Base-by-base conservation (phyloP, 805 yeast genomes). In the Candida manassasensis region DNA sequence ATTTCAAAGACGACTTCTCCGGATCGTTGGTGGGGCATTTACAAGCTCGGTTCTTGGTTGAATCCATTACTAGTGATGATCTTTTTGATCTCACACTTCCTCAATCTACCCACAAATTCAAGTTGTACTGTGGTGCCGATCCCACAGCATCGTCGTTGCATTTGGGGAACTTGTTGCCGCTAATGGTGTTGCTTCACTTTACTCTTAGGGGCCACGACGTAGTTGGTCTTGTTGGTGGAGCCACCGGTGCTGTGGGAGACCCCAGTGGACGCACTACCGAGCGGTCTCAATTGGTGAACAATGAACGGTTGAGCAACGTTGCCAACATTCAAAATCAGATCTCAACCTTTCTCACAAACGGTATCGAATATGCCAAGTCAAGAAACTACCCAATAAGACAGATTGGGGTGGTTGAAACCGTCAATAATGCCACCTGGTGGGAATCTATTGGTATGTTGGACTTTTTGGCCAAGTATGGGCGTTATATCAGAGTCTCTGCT, bases 201-300 rank as follows among this genome's bases (percentile, higher is more conserved):
- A 78, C 77, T 42, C 59, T 88, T 21, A 66, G 93, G 21, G 98
- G 98, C 2, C 96, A 88, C 54, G 73, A 75, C 41, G 77, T 87
- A n/a, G 77, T 81, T 5, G 87, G 90, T 0, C 57, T 90, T 5
- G 88, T 93, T 12, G 96, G 96, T 13, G 95, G 95, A 16, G 98
- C 97, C 4, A 93, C 98, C 0, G 97, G 96, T 6, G 73, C 75
- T 9, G 95, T 93, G 2, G 98, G 98, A 6, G 98, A 93, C 57
- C 98, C 98, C 6, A 85, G 96, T 35, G 98, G 97, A 0, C 70
- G 96, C 47, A 63, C 72, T 0, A 76, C 89, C 0, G 97, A 88
- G 51, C 69, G 98, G 38, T 57, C 61, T 8, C 64, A 59, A 11
- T 71, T 89, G 67, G 77, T 66, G n/a, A 66, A 63, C 3, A 53